A percentile compares a stretch with the other conserved stretches of the same genome.
phyloP scores from a whole-genome alignment of 2,329 filamentous ascomycete genomes.

The Aspergillus fischeri region DNA sequence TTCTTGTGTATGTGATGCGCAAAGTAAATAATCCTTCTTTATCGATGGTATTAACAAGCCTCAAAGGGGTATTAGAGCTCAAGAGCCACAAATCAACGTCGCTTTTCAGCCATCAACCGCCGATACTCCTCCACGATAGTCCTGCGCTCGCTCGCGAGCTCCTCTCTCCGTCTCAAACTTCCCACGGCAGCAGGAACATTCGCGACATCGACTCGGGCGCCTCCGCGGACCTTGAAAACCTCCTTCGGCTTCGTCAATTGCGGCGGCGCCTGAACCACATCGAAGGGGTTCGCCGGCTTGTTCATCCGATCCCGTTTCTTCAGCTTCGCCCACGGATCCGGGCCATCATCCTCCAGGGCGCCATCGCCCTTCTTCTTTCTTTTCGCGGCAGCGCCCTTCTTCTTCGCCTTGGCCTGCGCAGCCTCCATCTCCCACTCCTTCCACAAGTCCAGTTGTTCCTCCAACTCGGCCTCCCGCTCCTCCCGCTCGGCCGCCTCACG shows the following conservation, averaged over 20 bases:
- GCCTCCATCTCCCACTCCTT: conserved; percentile 58
- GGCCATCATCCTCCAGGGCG: conserved; percentile 55
- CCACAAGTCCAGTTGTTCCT: conserved; percentile 61
- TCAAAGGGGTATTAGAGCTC: background rate
- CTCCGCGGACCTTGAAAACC: conserved; percentile 61
- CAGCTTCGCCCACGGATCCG: conserved; percentile 75
- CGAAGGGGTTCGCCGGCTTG: conserved; percentile 36
- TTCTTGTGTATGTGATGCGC: background rate
- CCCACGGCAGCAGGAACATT: conserved; percentile 67
- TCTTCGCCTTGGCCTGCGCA: conserved; percentile 49
- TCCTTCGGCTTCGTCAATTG: conserved; percentile 60
- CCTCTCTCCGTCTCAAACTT: conserved; percentile 68
- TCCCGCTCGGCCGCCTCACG: conserved; percentile 74
- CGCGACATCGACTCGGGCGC: conserved; percentile 62
- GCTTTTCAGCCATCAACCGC: conserved; percentile 60
- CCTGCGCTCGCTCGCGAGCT: conserved; percentile 64
- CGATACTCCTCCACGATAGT: conserved; percentile 72
- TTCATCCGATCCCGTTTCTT: conserved; percentile 51
- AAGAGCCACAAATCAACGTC: conserved; percentile 19
- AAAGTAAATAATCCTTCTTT: background rate
- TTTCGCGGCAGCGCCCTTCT: conserved; percentile 40
- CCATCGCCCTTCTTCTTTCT: conserved; percentile 41
- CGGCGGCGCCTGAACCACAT: conserved; percentile 71
- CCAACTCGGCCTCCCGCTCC: conserved; percentile 58
- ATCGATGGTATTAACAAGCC: background rate